Evolutionary conservation across 768 basidiomycete genomes (phyloP), one percentile per base, ranked within the genome.

Genomic region (Suillus luteus): DNA sequence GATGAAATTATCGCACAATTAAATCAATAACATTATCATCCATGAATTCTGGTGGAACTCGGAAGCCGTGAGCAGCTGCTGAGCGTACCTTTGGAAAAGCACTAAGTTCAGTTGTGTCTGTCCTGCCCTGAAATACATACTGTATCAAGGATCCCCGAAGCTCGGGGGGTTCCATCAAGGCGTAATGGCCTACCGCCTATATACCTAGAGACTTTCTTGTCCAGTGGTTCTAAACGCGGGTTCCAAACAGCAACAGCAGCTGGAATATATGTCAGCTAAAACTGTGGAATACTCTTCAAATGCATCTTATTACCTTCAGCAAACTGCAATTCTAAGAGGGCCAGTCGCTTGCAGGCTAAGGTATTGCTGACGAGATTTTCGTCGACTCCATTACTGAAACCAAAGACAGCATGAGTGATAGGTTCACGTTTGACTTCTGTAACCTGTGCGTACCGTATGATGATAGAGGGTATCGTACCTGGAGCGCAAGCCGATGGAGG

Each of bases 81-180:
- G 91, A 87, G 43, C 85, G 82, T 63, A 91, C 76, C 90, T 90
- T 64, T 19, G 12, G 10, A 61, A 60, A 35, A 19, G 40, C 24
- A 43, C 63, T 63, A 59, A 40, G 27, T 15, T 59, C 35, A 48
- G 58, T 31, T 33, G 54, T 9, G 31, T 7, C 10, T 35, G 19
- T 55, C 31, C 59, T 2, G 58, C 19, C 33, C 44, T 60, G 3
- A 33, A 38, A 35, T 22, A 12, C 61, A 61, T 55, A 88, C 88
- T 0, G 91, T 91, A 72, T 92, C 91, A 63, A 92, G 78, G 12
- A 93, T 82, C 7, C 91, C 91, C 15, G 86, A 90, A 3, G 88
- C 89, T 60, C 89, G 77, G 2, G 92, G 92, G 70, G 84, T 86
- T 0, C 91, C 90, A 66, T 93, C 90, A 17, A 94, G 77, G 11